These are phyloP conservation scores for Porphyra umbilicalis DNA, from an alignment of 31 red algal species.

Conservation along the genomic window DNA sequence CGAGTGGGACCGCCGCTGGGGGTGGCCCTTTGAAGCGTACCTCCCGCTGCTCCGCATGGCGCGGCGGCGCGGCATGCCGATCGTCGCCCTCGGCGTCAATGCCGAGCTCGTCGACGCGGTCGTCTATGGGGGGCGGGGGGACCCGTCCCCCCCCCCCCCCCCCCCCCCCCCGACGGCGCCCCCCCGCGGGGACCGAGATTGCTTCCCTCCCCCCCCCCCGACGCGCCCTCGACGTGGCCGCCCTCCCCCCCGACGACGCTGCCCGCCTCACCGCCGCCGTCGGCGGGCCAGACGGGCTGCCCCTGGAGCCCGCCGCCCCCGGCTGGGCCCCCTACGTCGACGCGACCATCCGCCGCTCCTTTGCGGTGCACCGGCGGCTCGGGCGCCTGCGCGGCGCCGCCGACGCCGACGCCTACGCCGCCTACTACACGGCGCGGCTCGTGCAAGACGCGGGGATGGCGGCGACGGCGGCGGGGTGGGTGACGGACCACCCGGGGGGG, in stretches of 20 bases:
- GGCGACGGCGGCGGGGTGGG: conserved; percentile 8
- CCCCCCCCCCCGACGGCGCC: no score
- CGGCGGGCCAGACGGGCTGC: neutral
- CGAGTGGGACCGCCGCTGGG: conserved; percentile 54
- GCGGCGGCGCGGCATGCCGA: conserved; percentile 14
- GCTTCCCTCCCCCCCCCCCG: neutral
- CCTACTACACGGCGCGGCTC: conserved; percentile 45
- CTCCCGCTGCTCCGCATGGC: conserved; percentile 56
- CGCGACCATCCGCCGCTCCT: conserved; percentile 44
- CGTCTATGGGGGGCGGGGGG: neutral
- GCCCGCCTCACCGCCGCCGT: neutral
- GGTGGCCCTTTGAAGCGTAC: conserved; percentile 74
- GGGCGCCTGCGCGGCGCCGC: conserved; percentile 1
- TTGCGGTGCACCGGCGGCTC: conserved; percentile 31
- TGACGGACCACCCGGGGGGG: conserved; percentile 5
- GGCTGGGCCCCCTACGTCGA: conserved; percentile 16
- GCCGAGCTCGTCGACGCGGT: conserved; percentile 12
- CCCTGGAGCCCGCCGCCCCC: neutral
- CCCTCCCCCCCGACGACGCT: neutral
- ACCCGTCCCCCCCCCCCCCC: neutral
- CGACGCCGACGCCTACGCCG: conserved; percentile 14
- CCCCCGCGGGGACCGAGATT: no score
- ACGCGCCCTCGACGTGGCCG: neutral
- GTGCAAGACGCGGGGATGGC: conserved; percentile 58
- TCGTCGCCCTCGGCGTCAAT: conserved; percentile 51